Conservation (phyloP, 106 monocot species). For the Ottelia alismoides region DNA sequence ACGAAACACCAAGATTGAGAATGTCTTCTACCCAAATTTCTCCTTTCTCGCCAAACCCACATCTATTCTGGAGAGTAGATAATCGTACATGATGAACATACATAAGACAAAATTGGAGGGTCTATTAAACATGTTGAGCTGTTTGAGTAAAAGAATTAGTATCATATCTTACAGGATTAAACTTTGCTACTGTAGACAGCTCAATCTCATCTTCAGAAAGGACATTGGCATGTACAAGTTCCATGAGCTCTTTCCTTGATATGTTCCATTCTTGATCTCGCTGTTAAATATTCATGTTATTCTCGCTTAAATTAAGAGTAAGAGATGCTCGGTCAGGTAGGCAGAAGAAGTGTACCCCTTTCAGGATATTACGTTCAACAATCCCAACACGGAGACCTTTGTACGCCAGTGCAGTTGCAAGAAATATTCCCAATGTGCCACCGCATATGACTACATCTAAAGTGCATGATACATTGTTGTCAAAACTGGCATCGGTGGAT, state of each 20-base stretch:
- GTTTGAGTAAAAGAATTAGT: not conserved
- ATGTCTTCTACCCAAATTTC: slow-evolving; percentile 83
- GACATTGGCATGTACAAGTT: slow-evolving; percentile 60
- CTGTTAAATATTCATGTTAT: slow-evolving; percentile 24
- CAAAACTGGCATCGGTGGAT: slow-evolving; percentile 8
- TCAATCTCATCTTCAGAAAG: slow-evolving; percentile 75
- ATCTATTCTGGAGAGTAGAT: slow-evolving; percentile 64
- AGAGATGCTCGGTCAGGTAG: not conserved
- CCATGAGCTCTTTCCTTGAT: slow-evolving; percentile 83
- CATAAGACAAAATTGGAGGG: not conserved
- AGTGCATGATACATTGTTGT: slow-evolving; percentile 7
- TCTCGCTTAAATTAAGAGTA: not conserved
- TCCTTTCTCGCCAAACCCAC: slow-evolving; percentile 89
- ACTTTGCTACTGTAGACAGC: slow-evolving; percentile 38
- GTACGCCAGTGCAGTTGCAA: slow-evolving; percentile 66
- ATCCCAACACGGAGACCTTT: slow-evolving; percentile 73
- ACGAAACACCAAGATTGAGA: slow-evolving; percentile 94
- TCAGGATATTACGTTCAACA: slow-evolving; percentile 75
- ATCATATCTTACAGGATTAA: slow-evolving; percentile 92
- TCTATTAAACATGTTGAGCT: not conserved
- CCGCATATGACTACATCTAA: slow-evolving; percentile 91
- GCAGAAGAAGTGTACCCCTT: slow-evolving; percentile 46
- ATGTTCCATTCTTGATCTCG: slow-evolving; percentile 99
- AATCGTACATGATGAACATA: not conserved
- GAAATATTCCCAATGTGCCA: slow-evolving; percentile 95